A percentile compares a stretch with the other conserved stretches of the same genome.
Conservation (phyloP, 306 rosid genomes). For the Oxytropis ochrocephala region DNA sequence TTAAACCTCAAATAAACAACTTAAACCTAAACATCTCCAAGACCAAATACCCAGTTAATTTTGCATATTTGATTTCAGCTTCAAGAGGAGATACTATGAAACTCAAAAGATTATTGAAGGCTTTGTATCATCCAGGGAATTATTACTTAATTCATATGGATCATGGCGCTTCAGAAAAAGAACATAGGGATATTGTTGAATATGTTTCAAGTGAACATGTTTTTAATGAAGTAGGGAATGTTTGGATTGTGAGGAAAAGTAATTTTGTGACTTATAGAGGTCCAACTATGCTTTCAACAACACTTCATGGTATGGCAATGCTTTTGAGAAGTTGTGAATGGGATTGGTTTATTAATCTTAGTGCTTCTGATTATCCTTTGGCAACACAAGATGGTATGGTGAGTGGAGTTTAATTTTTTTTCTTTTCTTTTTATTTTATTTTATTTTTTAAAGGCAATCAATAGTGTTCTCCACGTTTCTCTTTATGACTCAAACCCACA, state of each 20-base stretch:
- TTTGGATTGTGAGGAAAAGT: conserved; percentile 71
- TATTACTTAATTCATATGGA: conserved; percentile 80
- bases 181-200: conserved; percentile 47
- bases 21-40: not conserved
- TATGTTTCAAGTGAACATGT: conserved; percentile 51
- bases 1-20: conserved; percentile 29
- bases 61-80: conserved; percentile 78
- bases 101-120: conserved; percentile 54
- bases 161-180: conserved; percentile 50
- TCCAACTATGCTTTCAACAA: conserved; percentile 90
- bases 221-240: conserved; percentile 61
- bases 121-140: conserved; percentile 77
- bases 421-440: too few species aligned
- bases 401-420: conserved; percentile 39
- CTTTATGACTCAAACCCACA: too few species aligned
- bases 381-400: conserved; percentile 99
- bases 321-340: conserved; percentile 59
- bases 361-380: conserved; percentile 90
- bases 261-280: conserved; percentile 86
- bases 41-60: conserved; percentile 44
- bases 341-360: conserved; percentile 95
- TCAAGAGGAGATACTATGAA: conserved; percentile 59
- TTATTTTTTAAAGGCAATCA: too few species aligned
- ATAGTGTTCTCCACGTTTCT: too few species aligned
- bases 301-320: conserved; percentile 76